Percentiles rank a stretch among this genome's conserved stretches.
Evolutionary conservation across 225 moss, liverwort and hornwort species (phyloP).

Genomic region (Bryoerythrophyllum caledonicum): DNA sequence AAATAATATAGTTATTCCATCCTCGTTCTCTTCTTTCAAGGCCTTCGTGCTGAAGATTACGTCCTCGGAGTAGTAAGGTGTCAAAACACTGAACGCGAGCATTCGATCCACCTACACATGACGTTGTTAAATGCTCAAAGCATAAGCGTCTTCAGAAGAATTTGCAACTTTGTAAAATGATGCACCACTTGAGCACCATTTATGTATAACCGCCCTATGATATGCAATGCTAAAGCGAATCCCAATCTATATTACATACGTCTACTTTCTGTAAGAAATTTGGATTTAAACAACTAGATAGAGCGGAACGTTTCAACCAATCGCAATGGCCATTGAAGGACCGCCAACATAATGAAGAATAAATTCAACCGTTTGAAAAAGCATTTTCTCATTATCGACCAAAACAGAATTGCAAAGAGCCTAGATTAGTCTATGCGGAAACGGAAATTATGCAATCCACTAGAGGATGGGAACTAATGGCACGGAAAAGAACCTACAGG

Average conservation of each 20-base stretch:
- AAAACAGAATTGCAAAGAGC: background rate
- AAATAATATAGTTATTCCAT: slow-evolving; percentile 76
- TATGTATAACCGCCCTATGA: background rate
- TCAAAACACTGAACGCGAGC: slow-evolving; percentile 96
- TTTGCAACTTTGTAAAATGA: background rate
- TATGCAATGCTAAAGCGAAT: background rate
- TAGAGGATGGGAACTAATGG: background rate
- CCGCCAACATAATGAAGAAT: background rate
- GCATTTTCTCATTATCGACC: background rate
- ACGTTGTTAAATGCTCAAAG: background rate
- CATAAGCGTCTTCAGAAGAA: slow-evolving; percentile 7
- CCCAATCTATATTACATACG: background rate
- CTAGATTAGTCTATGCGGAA: background rate
- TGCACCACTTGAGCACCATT: background rate
- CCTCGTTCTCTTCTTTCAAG: slow-evolving; percentile 70
- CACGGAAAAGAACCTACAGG: slow-evolving; percentile 44
- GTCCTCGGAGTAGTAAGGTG: slow-evolving; percentile 88
- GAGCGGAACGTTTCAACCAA: background rate
- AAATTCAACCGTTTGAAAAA: background rate
- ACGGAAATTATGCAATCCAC: background rate
- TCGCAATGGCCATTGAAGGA: slow-evolving; percentile 2
- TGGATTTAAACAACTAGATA: background rate
- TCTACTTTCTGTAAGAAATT: slow-evolving; percentile 5
- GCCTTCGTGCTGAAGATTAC: slow-evolving; percentile 73
- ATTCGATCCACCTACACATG: slow-evolving; percentile 84